Evolutionary conservation across 805 yeast species (phyloP).

Genomic region (Spencermartinsiella europaea): DNA sequence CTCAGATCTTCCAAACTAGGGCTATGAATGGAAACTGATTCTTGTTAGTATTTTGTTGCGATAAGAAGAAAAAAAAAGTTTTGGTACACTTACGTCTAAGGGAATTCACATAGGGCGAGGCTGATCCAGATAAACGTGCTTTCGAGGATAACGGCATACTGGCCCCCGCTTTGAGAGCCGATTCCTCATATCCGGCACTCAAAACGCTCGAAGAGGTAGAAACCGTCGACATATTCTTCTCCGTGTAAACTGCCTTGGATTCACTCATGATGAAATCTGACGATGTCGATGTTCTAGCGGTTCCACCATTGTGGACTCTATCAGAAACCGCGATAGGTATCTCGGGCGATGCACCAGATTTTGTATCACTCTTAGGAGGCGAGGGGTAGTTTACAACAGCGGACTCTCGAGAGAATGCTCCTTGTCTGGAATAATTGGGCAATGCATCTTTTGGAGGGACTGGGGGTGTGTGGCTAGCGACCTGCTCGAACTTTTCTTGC

Average conservation of each 20-base stretch:
- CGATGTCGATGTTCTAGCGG: neutral
- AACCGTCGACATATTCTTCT: neutral
- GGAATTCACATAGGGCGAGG: neutral
- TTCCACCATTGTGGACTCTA: neutral
- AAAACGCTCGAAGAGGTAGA: neutral
- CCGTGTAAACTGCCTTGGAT: neutral
- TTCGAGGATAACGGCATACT: neutral
- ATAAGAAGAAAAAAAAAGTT: neutral
- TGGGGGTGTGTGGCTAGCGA: too few relatives aligned
- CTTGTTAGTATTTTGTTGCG: neutral
- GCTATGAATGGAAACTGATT: neutral
- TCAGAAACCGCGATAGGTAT: neutral
- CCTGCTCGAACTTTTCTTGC: too few relatives aligned
- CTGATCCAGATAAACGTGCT: neutral
- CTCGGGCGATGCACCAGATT: too few relatives aligned
- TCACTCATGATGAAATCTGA: too few relatives aligned
- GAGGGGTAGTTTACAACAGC: too few relatives aligned
- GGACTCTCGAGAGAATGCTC: too few relatives aligned
- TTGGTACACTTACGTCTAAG: neutral
- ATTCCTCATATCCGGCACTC: neutral
- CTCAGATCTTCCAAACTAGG: neutral
- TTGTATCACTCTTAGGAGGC: too few relatives aligned
- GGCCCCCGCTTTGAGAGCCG: neutral
- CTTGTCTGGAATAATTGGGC: too few relatives aligned
- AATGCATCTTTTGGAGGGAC: too few relatives aligned